Base-by-base conservation (phyloP, 1,139 yeast species). In the Hyphopichia buzzinii region DNA sequence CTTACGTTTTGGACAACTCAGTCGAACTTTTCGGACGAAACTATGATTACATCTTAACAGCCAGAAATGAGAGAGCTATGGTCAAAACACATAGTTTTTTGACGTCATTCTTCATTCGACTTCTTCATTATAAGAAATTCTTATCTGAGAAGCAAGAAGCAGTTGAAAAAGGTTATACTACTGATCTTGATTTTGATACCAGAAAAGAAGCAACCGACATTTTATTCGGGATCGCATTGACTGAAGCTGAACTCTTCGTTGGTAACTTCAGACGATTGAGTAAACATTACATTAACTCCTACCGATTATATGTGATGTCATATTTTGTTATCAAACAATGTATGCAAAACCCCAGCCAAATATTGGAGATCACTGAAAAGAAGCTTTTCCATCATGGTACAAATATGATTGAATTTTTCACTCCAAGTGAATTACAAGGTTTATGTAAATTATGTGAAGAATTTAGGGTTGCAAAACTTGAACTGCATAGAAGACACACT, bases 171-270 rank as follows among this genome's bases (percentile, higher is more conserved):
- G 35, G 31, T 2, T 34, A 41, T 8, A 17, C 26, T 10, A 30
- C 34, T 31, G 56, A 59, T 39, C 54, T 62, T 28, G 39, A 50
- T 30, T 35, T 50, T 16, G 46, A 49, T 17, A 51, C 52, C 24
- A 50, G 74, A 24, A 47, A 64, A n/a, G 65, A 64, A 27, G 64
- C 63, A 3, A 54, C 65, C 13, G 67, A 67, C 40, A 49, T 48
- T 12, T 51, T 71, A 29, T 68, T 68, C 39, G 54, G 52, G n/a
- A 51, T 64, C 37, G 60, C 65, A 4, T 47, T 71, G 19, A 44
- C 59, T 3, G 75, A 71, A 41, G 68, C 74, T 1, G 77, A 71
- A 39, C 50, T 69, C 13, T 71, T 71, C 47, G 73, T 71, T 27
- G 76, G 76, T 2, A 63, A 65, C 42, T 69, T 71, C 53, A 44